A percentile compares a stretch with the other conserved stretches of the same genome.
These are phyloP conservation scores for Taphrina pruni DNA, from an alignment of 1,139 yeast genomes.

Conservation along the genomic window DNA sequence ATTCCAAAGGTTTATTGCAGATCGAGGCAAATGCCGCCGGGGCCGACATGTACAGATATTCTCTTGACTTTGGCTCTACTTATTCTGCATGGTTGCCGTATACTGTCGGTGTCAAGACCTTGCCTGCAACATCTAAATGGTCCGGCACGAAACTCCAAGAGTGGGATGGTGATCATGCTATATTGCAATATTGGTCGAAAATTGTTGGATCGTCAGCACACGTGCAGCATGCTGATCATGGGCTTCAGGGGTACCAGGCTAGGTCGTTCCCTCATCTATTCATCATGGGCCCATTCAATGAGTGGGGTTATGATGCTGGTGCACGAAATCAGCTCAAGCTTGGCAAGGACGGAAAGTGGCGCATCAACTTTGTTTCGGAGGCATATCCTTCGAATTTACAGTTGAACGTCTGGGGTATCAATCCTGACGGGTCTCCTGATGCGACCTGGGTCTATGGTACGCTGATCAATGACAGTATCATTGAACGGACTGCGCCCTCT, in stretches of 20 bases:
- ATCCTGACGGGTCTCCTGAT: conserved; percentile 41
- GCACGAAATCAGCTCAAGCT: conserved; percentile 33
- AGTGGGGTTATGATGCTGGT: conserved; percentile 43
- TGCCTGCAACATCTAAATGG: conserved; percentile 23
- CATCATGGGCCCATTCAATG: conserved; percentile 41
- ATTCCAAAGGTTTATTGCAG: conserved; percentile 29
- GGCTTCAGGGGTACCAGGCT: neutral
- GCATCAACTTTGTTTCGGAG: conserved; percentile 38
- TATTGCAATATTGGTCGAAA: conserved; percentile 41
- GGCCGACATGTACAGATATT: conserved; percentile 41
- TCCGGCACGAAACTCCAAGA: conserved; percentile 33
- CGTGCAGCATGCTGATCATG: conserved; percentile 40
- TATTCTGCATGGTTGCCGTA: conserved; percentile 41
- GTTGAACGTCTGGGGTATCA: conserved; percentile 43
- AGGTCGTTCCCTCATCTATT: conserved; percentile 42
- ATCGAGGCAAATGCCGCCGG: conserved; percentile 42
- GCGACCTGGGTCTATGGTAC: conserved; percentile 41
- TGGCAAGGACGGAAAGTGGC: conserved; percentile 37
- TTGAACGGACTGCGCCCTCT: conserved; percentile 41
- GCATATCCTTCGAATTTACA: conserved; percentile 40
- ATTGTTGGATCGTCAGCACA: conserved; percentile 40
- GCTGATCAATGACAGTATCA: conserved; percentile 27
- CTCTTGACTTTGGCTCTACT: conserved; percentile 39
- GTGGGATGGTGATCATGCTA: conserved; percentile 42
- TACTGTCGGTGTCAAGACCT: conserved; percentile 25